These are phyloP conservation scores for Baorangia bicolor DNA, from an alignment of 768 basidiomycete genomes.

Conservation along the genomic window DNA sequence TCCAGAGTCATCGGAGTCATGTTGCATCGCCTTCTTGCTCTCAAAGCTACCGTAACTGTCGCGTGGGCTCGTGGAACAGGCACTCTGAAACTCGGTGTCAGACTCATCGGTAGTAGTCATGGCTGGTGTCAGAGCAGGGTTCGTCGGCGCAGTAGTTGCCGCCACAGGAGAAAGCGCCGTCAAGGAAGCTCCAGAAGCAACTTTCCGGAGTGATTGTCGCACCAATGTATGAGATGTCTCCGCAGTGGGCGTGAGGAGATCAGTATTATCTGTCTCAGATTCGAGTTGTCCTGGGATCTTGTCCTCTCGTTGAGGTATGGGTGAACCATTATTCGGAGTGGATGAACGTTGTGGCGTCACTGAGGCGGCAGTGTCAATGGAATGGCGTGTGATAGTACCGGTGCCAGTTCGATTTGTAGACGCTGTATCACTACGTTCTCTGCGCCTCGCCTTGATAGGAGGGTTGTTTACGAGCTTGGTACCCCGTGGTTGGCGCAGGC, in stretches of 20 bases:
- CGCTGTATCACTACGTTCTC: slow-evolving; percentile 56
- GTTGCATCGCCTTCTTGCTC: slow-evolving; percentile 22
- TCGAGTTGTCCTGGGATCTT: slow-evolving; percentile 42
- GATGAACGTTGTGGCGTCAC: slow-evolving; percentile 30
- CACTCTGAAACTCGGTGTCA: slow-evolving; percentile 86
- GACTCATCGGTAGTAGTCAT: slow-evolving; percentile 64
- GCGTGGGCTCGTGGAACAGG: slow-evolving; percentile 74
- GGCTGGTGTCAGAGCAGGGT: slow-evolving; percentile 35
- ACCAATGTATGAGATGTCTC: slow-evolving; percentile 21
- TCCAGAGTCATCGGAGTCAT: slow-evolving; percentile 32
- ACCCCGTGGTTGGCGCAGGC: slow-evolving; percentile 41
- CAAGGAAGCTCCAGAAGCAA: slow-evolving; percentile 33
- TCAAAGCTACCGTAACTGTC: slow-evolving; percentile 57
- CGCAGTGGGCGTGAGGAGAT: slow-evolving; percentile 29
- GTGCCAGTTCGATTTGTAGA: slow-evolving; percentile 57
- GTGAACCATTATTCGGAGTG: slow-evolving; percentile 24
- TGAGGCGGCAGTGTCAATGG: slow-evolving; percentile 24
- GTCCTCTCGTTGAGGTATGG: slow-evolving; percentile 35
- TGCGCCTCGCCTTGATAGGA: slow-evolving; percentile 41
- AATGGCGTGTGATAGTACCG: slow-evolving; percentile 28
- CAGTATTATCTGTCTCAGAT: slow-evolving; percentile 26
- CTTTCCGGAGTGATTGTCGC: slow-evolving; percentile 31
- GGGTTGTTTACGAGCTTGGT: slow-evolving; percentile 34
- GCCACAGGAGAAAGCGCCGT: slow-evolving; percentile 25
- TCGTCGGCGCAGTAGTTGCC: slow-evolving; percentile 31